phyloP scores from a whole-genome alignment of 1,139 yeast species.

The Lodderomyces orthopsilosis region DNA sequence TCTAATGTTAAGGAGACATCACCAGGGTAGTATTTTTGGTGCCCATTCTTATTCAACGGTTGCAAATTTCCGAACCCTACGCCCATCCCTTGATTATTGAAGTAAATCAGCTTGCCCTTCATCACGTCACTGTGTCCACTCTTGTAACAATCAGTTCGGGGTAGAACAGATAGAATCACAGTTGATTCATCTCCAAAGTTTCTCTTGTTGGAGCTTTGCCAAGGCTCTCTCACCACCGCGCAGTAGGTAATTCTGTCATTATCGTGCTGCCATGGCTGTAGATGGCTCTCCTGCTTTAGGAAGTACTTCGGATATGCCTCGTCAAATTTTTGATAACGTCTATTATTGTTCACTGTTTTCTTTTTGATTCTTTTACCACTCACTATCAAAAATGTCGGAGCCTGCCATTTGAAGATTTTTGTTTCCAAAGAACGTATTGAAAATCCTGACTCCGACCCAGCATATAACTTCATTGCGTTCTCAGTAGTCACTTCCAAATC shows the following conservation, averaged over 20 bases:
- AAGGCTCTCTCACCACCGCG: slow-evolving; percentile 62
- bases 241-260: slow-evolving; percentile 54
- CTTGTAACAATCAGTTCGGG: slow-evolving; percentile 57
- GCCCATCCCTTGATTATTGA: slow-evolving; percentile 71
- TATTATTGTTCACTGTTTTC: slow-evolving; percentile 42
- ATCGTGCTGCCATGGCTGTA: slow-evolving; percentile 34
- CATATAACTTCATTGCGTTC: slow-evolving; percentile 61
- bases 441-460: slow-evolving; percentile 77
- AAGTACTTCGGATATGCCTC: slow-evolving; percentile 52
- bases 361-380: slow-evolving; percentile 56
- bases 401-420: slow-evolving; percentile 85
- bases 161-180: slow-evolving; percentile 60
- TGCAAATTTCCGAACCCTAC: slow-evolving; percentile 75
- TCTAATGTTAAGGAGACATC: slow-evolving; percentile 79
- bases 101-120: slow-evolving; percentile 48
- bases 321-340: slow-evolving; percentile 50
- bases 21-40: slow-evolving; percentile 49
- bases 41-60: slow-evolving; percentile 49
- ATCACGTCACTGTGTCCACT: slow-evolving; percentile 31
- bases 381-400: slow-evolving; percentile 72
- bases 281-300: slow-evolving; percentile 28
- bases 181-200: slow-evolving; percentile 65
- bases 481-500: slow-evolving; percentile 25
- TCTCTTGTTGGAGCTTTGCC: slow-evolving; percentile 72
- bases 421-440: slow-evolving; percentile 84